phyloP scores from a whole-genome alignment of 345 rosid species.

The Camelina sativa region DNA sequence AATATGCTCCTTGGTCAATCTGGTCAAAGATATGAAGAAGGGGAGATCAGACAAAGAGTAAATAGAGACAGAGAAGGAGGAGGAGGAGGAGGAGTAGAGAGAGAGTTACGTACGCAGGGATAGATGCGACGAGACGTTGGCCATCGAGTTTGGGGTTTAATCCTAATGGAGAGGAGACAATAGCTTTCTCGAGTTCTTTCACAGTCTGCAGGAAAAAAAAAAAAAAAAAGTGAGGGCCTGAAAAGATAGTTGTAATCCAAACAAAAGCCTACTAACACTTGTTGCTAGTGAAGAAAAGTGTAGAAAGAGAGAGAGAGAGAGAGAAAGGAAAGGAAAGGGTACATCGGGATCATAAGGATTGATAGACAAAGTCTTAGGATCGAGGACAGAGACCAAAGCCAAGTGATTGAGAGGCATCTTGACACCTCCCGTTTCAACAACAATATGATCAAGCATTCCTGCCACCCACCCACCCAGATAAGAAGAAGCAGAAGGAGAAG shows the following conservation, averaged over 20 bases:
- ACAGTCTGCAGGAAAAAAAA: slow-evolving; percentile 58
- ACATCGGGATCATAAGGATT: slow-evolving; percentile 96
- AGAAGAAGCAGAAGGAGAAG: too few species aligned
- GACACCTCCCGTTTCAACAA: slow-evolving; percentile 75
- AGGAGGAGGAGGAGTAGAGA: neutral
- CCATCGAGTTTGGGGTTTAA: slow-evolving; percentile 87
- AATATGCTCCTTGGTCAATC: slow-evolving; percentile 93
- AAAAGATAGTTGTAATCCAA: too few species aligned
- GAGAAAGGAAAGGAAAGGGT: slow-evolving; percentile 21
- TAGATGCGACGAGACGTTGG: slow-evolving; percentile 74
- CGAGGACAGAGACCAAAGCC: slow-evolving; percentile 88
- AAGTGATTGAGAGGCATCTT: slow-evolving; percentile 83
- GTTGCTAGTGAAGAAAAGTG: neutral
- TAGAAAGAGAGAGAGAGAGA: slow-evolving; percentile 35
- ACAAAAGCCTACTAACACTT: too few species aligned
- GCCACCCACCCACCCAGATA: neutral
- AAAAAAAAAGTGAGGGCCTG: neutral
- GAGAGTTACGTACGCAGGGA: slow-evolving; percentile 64
- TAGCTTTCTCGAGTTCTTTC: slow-evolving; percentile 81
- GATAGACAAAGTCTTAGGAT: slow-evolving; percentile 80
- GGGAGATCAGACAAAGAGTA: slow-evolving; percentile 20
- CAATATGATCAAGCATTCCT: slow-evolving; percentile 72
- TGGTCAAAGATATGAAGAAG: slow-evolving; percentile 42
- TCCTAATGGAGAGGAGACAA: slow-evolving; percentile 87
- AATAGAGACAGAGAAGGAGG: slow-evolving; percentile 17